These are phyloP conservation scores for Torrubiella hemipterigena DNA, from an alignment of 2,329 filamentous ascomycete genomes.

Conservation along the genomic window DNA sequence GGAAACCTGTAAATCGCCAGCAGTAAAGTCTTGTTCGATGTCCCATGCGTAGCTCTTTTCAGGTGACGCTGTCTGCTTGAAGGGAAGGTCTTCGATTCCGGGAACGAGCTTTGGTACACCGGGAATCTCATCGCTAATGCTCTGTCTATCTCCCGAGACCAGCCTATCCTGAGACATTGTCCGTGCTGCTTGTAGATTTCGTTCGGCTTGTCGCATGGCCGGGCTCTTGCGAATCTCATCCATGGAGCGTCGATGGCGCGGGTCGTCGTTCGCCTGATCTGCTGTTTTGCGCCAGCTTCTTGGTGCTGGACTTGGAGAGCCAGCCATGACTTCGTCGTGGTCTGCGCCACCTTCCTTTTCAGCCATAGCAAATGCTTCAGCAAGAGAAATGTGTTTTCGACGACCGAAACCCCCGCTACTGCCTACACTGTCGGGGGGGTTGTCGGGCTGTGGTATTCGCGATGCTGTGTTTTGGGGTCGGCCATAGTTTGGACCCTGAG, in stretches of 20 bases:
- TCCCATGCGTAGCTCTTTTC: constrained; percentile 44
- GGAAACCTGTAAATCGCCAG: constrained; percentile 41
- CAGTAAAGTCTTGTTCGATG: constrained; percentile 45
- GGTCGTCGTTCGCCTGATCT: constrained; percentile 14
- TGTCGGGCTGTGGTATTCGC: constrained; percentile 18
- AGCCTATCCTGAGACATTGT: too few relatives aligned
- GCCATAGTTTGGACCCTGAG: constrained; percentile 10
- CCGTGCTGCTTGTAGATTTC: constrained; percentile 3
- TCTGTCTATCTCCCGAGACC: too few relatives aligned
- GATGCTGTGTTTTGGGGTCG: constrained; percentile 11
- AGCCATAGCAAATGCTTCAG: constrained; percentile 27
- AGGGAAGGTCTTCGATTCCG: constrained; percentile 23
- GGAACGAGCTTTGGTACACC: constrained; percentile 24
- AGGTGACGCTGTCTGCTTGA: constrained; percentile 27
- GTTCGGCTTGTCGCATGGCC: constrained; percentile 3
- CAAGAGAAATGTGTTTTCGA: constrained; percentile 24
- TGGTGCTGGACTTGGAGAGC: constrained; percentile 39
- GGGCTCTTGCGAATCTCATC: constrained; percentile 4
- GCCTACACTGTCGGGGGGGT: constrained; percentile 3
- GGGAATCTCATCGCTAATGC: constrained; percentile 12
- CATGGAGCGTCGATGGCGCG: constrained; percentile 5
- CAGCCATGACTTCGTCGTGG: constrained; percentile 19
- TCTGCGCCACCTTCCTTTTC: constrained; percentile 15
- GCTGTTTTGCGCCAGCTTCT: constrained; percentile 26
- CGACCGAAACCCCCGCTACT: constrained; percentile 13